These are phyloP conservation scores for Lipomyces oligophaga DNA, from an alignment of 805 yeast species.

Conservation along the genomic window DNA sequence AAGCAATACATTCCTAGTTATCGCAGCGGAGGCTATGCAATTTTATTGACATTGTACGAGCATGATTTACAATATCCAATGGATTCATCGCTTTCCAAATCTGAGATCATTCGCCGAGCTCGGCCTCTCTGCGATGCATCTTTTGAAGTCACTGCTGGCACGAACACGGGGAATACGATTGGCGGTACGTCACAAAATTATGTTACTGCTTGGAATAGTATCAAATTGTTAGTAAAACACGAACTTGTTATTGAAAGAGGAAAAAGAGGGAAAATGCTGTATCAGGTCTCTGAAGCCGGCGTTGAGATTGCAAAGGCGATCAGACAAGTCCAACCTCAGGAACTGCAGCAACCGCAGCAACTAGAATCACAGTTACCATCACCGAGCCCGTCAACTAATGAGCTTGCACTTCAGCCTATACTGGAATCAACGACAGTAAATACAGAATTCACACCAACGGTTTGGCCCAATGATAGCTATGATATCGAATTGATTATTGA, in stretches of 20 bases:
- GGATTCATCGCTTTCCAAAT: constrained; percentile 48
- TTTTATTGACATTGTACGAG: constrained; percentile 56
- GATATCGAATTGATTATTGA: constrained; percentile 66
- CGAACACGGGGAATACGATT: constrained; percentile 5
- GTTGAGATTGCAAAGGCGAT: constrained; percentile 52
- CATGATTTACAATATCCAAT: constrained; percentile 7
- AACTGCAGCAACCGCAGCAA: neutral
- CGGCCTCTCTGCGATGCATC: constrained; percentile 32
- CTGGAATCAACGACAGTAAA: neutral
- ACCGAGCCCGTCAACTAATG: neutral
- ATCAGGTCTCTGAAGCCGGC: constrained; percentile 63
- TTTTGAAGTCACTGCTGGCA: constrained; percentile 17
- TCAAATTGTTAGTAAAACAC: constrained; percentile 52
- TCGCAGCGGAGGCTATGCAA: constrained; percentile 82
- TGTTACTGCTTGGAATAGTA: constrained; percentile 72
- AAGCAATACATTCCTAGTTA: constrained; percentile 63
- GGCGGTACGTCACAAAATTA: constrained; percentile 40
- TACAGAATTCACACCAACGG: constrained; percentile 7
- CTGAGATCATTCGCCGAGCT: constrained; percentile 54
- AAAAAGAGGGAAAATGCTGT: constrained; percentile 46
- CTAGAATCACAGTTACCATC: neutral
- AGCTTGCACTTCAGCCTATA: neutral
- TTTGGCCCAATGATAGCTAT: constrained; percentile 62
- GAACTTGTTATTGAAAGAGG: constrained; percentile 19
- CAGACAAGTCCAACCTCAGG: constrained; percentile 32